These are phyloP conservation scores for Curvularia eragrostidis DNA, from an alignment of 2,329 filamentous ascomycete genomes.

Conservation along the genomic window DNA sequence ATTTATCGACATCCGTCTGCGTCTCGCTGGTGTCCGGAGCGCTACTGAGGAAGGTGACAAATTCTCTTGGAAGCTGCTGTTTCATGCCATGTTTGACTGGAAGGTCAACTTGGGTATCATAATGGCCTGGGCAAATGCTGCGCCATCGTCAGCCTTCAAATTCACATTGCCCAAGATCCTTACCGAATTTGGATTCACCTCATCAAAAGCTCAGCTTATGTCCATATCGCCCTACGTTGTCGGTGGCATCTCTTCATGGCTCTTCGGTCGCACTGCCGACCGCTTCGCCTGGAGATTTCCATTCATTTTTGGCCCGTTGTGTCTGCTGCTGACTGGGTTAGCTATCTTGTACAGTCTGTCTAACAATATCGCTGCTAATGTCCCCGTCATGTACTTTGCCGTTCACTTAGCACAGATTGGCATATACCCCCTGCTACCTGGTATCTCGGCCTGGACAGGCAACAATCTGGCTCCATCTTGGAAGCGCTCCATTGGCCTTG, in stretches of 20 bases:
- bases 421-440: background rate
- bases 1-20: slow-evolving; percentile 45
- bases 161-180: background rate
- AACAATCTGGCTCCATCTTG: background rate
- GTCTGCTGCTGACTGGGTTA: background rate
- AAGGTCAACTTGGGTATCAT: background rate
- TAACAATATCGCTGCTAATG: background rate
- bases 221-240: background rate
- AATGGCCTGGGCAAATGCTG: background rate
- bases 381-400: background rate
- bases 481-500: background rate
- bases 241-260: background rate
- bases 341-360: background rate
- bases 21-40: background rate
- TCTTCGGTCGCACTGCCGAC: background rate
- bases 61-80: background rate
- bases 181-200: background rate
- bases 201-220: background rate
- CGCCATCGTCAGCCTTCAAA: background rate
- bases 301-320: background rate
- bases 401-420: background rate
- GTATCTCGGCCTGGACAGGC: background rate
- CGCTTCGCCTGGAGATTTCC: background rate
- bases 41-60: background rate
- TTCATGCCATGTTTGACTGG: background rate